Base-by-base conservation (phyloP, 768 basidiomycete genomes). In the Ramaria sp. region DNA sequence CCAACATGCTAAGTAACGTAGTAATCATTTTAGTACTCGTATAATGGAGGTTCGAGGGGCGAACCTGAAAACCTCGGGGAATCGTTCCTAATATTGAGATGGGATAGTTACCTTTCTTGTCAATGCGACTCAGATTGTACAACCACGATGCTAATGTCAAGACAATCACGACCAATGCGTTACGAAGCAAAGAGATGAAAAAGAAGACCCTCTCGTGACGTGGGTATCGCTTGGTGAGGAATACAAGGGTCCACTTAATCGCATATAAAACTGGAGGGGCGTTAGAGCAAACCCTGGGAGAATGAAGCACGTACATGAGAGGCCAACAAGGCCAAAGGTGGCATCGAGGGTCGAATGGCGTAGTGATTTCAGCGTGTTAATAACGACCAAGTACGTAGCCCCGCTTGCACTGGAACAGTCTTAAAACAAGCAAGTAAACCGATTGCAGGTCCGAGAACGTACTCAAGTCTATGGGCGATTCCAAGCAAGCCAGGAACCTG, bases 401-500 rank as follows among this genome's bases (percentile, higher is more conserved):
- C 81, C 92, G 49, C 91, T 83, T 9, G 95, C 95, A 68, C 91
- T 91, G 27, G 54, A 31, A 47, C 51, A 57, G 39, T 15, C 59
- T 47, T 57, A 24, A 57, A 48, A 10, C 38, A 59, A 49, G 19
- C 22, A 13, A 17, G 7, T n/a, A 38, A 15, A 1, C 27, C 13
- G 19, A n/a, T 43, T 43, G 49, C 64, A 33, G 63, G 45, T 54
- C 42, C 30, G 33, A 17, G 43, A 2, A 73, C 85, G 64, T 59
- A 90, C 88, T 88, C 78, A 67, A 96, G 90, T 24, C 84, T 85
- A 53, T 64, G 66, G 11, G 81, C 75, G 55, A 91, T 87, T 22
- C 94, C 96, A 76, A 99, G 82, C 43, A 99, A 69, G 0, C 85
- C 87, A 2, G 95, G 92, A 4, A 96, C 77, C 71, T 99, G 95